Evolutionary conservation across 768 basidiomycete species (phyloP), one percentile per base, ranked within the genome.

Genomic region (Amanita subjunquillea): DNA sequence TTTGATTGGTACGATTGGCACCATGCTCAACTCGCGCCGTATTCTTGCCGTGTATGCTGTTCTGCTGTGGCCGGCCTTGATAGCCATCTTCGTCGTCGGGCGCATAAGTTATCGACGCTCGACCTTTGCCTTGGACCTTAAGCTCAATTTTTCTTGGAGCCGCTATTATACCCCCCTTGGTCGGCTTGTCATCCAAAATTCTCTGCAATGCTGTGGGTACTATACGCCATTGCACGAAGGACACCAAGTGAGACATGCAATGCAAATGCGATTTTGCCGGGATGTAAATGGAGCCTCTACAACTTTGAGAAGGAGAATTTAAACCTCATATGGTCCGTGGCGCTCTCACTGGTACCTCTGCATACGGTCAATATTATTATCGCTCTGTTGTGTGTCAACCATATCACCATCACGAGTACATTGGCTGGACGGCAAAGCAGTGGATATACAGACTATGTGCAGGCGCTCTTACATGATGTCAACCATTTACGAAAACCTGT

Each of bases 71-170:
- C 82, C 84, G 2, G 72, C 73, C 1, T 67, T 85, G 53, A 61
- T 77, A 27, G 73, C 79, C 3, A 60, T 86, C 50, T 72, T 81
- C 55, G 71, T 77, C 4, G 71, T 85, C 52, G 83, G 82, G 29
- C 86, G 86, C 60, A 69, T 72, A n/a, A 67, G 76, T 17, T 87
- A 85, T 66, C 79, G 80, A 57, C 76, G 82, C 34, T 69, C 69
- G 45, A 68, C 75, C 0, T 79, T 83, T 60, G 67, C 81, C 32
- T 72, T 88, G 53, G 82, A 83, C 56, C 70, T 76, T 56, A 87
- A 86, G 64, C 70, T 86, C 41, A 79, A 82, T 60, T 68, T 80
- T 54, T 73, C 79, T 10, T 88, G 86, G 86, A 81, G 77, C 56
- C 72, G 78, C 52, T 77, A 76, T 60, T 81, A 82, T 60, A 77